These are phyloP conservation scores for Xylaria cubensis DNA, from an alignment of 495 filamentous ascomycete genomes.

Conservation along the genomic window DNA sequence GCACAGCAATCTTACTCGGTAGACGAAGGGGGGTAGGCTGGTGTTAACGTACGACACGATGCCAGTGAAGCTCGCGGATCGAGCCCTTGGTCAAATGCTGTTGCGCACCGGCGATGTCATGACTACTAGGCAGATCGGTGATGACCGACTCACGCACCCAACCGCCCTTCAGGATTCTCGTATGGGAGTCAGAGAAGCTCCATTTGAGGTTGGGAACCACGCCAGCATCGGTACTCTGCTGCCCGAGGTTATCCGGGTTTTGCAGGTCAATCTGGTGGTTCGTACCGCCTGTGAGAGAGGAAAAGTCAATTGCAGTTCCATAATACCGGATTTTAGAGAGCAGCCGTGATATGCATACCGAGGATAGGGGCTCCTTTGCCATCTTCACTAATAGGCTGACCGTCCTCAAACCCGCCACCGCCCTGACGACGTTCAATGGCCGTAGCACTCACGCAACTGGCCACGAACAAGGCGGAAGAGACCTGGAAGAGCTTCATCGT, in stretches of 20 bases:
- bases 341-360: conserved; percentile 45
- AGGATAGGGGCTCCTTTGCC: conserved; percentile 63
- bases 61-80: conserved; percentile 71
- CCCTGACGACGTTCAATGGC: conserved; percentile 38
- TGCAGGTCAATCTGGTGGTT: conserved; percentile 60
- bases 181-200: conserved; percentile 70
- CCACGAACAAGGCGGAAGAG: conserved; percentile 34
- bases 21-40: background rate
- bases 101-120: conserved; percentile 68
- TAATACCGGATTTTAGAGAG: background rate
- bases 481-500: conserved; percentile 36
- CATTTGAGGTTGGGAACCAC: conserved; percentile 67
- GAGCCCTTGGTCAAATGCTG: conserved; percentile 69
- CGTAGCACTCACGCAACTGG: conserved; percentile 27
- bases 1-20: background rate
- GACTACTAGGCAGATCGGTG: conserved; percentile 62
- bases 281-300: conserved; percentile 49
- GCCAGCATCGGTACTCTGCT: conserved; percentile 64
- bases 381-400: conserved; percentile 60
- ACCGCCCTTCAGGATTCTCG: conserved; percentile 63
- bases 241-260: conserved; percentile 66
- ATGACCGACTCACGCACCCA: conserved; percentile 72
- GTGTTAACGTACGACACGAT: conserved; percentile 58
- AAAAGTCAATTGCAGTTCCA: background rate
- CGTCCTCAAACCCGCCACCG: conserved; percentile 49